Conservation (phyloP, 148 eudicot genomes). For the Chenopodium quinoa region DNA sequence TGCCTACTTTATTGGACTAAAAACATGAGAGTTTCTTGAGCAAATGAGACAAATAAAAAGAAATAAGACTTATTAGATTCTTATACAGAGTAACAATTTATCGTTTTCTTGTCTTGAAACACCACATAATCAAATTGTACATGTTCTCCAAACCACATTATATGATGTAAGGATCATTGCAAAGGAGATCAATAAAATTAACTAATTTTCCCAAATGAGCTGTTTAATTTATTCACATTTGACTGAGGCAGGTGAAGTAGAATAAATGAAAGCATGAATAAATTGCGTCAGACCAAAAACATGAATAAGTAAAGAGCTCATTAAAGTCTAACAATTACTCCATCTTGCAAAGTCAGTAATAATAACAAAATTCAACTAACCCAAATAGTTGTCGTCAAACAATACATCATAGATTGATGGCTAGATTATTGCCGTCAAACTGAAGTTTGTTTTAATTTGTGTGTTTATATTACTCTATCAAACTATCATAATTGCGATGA, state of each 20-base stretch:
- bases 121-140: no score
- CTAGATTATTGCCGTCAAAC: no score
- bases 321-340: not conserved
- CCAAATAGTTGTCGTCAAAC: not conserved
- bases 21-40: no score
- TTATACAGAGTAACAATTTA: no score
- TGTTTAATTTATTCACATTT: not conserved
- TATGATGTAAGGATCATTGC: not conserved
- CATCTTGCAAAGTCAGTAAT: no score
- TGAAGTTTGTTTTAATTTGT: no score
- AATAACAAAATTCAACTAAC: conserved; percentile 7
- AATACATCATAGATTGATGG: not conserved
- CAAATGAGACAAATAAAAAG: no score
- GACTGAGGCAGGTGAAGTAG: not conserved
- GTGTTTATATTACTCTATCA: no score
- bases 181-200: not conserved
- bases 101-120: no score
- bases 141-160: not conserved
- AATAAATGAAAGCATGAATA: not conserved
- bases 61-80: no score
- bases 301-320: not conserved
- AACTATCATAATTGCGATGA: no score
- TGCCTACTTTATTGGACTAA: no score
- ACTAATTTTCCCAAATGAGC: not conserved
- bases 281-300: not conserved